phyloP scores from a whole-genome alignment of 2,329 filamentous ascomycete genomes.

The Penicillium sp. region DNA sequence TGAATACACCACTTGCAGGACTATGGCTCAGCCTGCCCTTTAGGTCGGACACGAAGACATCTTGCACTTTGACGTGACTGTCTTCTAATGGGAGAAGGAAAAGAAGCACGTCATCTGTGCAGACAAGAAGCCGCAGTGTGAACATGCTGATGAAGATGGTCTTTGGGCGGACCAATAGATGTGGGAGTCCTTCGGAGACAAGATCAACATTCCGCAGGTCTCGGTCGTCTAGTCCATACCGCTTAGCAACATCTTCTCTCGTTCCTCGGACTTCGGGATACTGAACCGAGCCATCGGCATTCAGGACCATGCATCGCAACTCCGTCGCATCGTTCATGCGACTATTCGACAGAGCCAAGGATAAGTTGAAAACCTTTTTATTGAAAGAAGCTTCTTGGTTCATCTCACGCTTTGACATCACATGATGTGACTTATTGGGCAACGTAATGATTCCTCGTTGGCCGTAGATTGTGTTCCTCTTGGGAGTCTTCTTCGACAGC shows the following conservation, averaged over 20 bases:
- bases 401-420: conserved; percentile 3
- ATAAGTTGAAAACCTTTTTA: conserved; percentile 4
- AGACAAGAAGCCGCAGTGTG: conserved; percentile 35
- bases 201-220: conserved; percentile 37
- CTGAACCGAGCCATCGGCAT: neutral
- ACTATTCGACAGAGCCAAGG: conserved; percentile 1
- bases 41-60: conserved; percentile 29
- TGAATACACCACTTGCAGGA: conserved; percentile 16
- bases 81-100: conserved; percentile 24
- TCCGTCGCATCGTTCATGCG: conserved; percentile 8
- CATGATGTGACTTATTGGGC: conserved; percentile 4
- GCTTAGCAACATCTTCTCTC: conserved; percentile 19
- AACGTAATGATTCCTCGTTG: conserved; percentile 2
- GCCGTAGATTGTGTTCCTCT: neutral
- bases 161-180: conserved; percentile 33
- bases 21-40: conserved; percentile 22
- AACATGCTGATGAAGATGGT: conserved; percentile 38
- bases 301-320: conserved; percentile 2
- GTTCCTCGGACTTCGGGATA: conserved; percentile 14
- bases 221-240: conserved; percentile 26
- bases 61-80: conserved; percentile 16
- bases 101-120: conserved; percentile 31
- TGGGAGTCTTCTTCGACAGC: neutral
- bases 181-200: conserved; percentile 33
- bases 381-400: neutral